Base-by-base conservation (phyloP, 1,139 yeast species). In the Kurtzmaniella quercitrusa region DNA sequence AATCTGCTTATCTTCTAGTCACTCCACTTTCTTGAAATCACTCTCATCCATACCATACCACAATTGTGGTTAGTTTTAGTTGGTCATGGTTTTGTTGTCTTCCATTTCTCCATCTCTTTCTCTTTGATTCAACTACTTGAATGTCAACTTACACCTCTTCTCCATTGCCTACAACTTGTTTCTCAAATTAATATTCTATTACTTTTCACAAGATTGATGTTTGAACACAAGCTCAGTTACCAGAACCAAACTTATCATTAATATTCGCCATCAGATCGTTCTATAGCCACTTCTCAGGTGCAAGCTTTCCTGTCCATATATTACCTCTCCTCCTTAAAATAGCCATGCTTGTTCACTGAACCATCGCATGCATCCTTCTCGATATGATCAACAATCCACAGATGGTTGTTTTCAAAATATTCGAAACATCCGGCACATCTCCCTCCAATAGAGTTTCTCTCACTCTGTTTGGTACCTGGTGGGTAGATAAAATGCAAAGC, bases 401-500 rank as follows among this genome's bases (percentile, higher is more conserved):
- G 66, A 36, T 61, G 53, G 52, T 77, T 77, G 48, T 67, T 72
- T 38, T 67, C 66, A 49, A 76, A 79, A 55, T 59, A 70, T 47
- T 69, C 63, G 53, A 76, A 77, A 53, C 84, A 79, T 41, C 82
- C 81, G 24, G 79, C 80, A 61, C 84, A 79, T 47, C 80, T 58
- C 10, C 83, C 84, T 33, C 73, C 65, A 23, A 66, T 64, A 39
- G 59, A 54, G 47, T 61, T 64, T 45, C 83, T 59, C 47, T 74
- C 76, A 47, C 54, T 64, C 15, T 76, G 68, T 50, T 71, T 73
- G 7, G 82, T 77, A 2, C 82, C 82, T 23, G 81, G 77, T 18
- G 84, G 84, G 52, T 78, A 79, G 18, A 75, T 70, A 54, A 78
- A 79, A 59, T 79, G 84, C 42, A 79, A 61, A 1, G 82, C 80